Base-by-base conservation (phyloP, 768 basidiomycete species). In the Fomitopsis pulvina region DNA sequence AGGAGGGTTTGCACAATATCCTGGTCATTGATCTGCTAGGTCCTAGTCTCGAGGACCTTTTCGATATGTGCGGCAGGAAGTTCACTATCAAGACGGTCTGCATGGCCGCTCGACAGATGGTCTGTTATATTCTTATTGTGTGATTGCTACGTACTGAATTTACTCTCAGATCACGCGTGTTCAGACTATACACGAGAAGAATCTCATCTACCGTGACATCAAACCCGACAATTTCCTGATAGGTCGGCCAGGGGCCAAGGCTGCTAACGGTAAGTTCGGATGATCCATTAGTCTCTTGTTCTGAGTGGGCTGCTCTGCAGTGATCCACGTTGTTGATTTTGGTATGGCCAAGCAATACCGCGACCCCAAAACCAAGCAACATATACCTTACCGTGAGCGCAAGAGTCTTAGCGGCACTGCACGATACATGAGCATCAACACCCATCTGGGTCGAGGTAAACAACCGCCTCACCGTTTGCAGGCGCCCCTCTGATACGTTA, bases 291-390 rank as follows among this genome's bases (percentile, higher is more conserved):
- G 30, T 24, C 29, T 11, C 41, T 50, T 37, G 24, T 42, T 34
- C 20, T 44, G 21, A 43, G 44, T 43, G 24, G 22, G 45, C 18
- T 11, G n/a, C 11, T 12, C 10, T 40, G 18, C 50, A 90, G 87
- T 85, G 45, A 75, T 99, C 50, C 95, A 99, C 62, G 86, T 91
- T 45, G 94, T 99, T 49, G 96, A 99, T 67, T 98, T 99, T 64
- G 96, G 96, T 39, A 98, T 99, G 96, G 96, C 96, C 24, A 98
- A 98, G 70, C 95, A 98, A 68, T 99, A 97, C 64, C 87, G 96
- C 47, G 96, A 99, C 68, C 96, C 96, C 10, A 98, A 95, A 74
- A 94, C 94, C 53, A 96, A 96, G 69, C 95, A 98, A 67, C 96
- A 99, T 68, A 99, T 99, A 53, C 96, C 96, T 47, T 99, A 99